Evolutionary conservation across 1,139 yeast species (phyloP).

Genomic region (Kodamaea sp.): DNA sequence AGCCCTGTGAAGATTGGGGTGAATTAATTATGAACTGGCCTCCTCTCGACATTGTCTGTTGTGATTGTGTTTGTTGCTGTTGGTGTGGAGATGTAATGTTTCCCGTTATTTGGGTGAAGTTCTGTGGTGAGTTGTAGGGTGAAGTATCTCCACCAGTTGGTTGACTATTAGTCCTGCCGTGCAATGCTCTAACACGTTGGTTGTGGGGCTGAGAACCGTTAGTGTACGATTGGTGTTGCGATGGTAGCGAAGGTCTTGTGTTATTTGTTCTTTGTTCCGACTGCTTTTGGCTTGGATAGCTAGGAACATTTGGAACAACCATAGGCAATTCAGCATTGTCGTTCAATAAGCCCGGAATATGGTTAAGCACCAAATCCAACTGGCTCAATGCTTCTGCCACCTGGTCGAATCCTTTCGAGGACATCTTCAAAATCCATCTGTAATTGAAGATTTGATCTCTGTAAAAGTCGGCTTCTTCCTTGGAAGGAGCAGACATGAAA

Average conservation of each 20-base stretch:
- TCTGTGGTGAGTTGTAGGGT: constrained; percentile 27
- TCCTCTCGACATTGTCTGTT: constrained; percentile 17
- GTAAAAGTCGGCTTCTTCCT: constrained; percentile 64
- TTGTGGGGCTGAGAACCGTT: constrained; percentile 2
- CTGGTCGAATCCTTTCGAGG: constrained; percentile 74
- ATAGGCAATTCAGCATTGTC: constrained; percentile 46
- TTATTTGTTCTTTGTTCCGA: too few relatives aligned
- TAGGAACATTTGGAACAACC: constrained; percentile 38
- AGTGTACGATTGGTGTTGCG: too few relatives aligned
- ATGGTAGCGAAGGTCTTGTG: not conserved
- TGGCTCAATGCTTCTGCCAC: constrained; percentile 68
- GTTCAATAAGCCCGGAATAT: constrained; percentile 65
- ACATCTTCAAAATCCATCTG: constrained; percentile 70
- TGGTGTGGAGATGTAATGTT: constrained; percentile 2
- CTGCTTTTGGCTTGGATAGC: too few relatives aligned
- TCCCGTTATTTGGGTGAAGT: constrained; percentile 5
- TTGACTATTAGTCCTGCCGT: constrained; percentile 9
- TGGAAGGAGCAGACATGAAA: constrained; percentile 58
- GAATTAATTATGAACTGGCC: constrained; percentile 22
- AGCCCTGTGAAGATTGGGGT: constrained; percentile 35
- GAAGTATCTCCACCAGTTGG: constrained; percentile 10
- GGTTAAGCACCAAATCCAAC: constrained; percentile 63
- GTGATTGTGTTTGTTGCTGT: constrained; percentile 3
- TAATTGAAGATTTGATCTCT: constrained; percentile 72
- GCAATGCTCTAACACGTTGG: constrained; percentile 4